Base-by-base conservation (phyloP, 1,284 basidiomycete species). In the Austropuccinia psidii region DNA sequence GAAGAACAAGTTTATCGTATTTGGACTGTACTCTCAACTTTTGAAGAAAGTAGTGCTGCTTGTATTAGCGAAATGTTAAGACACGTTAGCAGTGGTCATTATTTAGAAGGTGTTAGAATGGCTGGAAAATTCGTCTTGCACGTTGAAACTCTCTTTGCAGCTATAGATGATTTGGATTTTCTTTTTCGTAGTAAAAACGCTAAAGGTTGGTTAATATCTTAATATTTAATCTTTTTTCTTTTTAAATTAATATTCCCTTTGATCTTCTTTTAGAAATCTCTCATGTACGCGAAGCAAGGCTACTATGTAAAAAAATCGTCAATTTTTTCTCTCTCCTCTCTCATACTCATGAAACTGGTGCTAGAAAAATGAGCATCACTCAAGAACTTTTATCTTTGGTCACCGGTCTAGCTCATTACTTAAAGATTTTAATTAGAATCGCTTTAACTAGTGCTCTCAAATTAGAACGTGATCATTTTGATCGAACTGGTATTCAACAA, bases 61-160 rank as follows among this genome's bases (percentile, higher is more conserved):
- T 96, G 96, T 82, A 99, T 99, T 77, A 95, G 93, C 29, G 95
- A 98, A 80, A 99, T 99, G 95, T 84, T 98, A 74, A 85, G 91
- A 75, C 92, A 96, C 79, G 96, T 99, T 82, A 96, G 93, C 84
- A 94, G 90, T 78, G 91, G 93, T 17, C 89, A 93, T 78, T 95
- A 98, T 80, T 85, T 97, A 69, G 94, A 98, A 78, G 95, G 95
- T 70, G 94, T 99, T 78, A 86, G 92, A 76, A 93, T 98, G 89
- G 95, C 96, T 2, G 96, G 98, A 82, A 92, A 91, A 83, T 99
- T 99, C 80, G 97, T 98, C 76, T 83, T 98, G 33, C 96, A 99
- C 80, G 95, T 99, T 75, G 95, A 99, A 82, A 92, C 96, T 39
- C 86, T 98, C 19, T 99, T 99, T 79, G 93, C 92, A 7, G 91